Evolutionary conservation across 108 stramenopile species (phyloP).

Genomic region (Cylindrotheca closterium): DNA sequence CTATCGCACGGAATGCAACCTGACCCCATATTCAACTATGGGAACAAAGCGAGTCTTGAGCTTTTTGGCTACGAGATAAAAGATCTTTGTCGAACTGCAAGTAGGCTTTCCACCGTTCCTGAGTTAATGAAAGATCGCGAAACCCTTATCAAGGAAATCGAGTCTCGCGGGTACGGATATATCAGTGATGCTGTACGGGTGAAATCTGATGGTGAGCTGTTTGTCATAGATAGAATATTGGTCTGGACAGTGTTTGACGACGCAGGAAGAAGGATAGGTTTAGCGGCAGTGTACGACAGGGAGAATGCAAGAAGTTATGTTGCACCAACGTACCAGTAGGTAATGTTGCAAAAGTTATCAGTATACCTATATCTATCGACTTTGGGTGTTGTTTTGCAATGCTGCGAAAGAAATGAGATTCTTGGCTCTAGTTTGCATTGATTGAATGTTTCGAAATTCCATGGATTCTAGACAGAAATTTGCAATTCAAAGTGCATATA

Average conservation of each 20-base stretch:
- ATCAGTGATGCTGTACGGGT: conserved; percentile 1
- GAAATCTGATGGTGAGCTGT: conserved; percentile 9
- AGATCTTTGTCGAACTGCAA: conserved; percentile 22
- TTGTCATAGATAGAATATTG: conserved; percentile 5
- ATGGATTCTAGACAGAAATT: too few relatives aligned
- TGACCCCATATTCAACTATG: conserved; percentile 32
- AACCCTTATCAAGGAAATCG: neutral
- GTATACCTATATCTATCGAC: too few relatives aligned
- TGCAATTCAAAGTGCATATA: too few relatives aligned
- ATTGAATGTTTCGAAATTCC: too few relatives aligned
- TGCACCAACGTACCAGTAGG: too few relatives aligned
- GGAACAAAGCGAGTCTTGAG: conserved; percentile 13
- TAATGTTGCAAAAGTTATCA: too few relatives aligned
- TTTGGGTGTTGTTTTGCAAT: too few relatives aligned
- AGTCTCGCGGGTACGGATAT: neutral
- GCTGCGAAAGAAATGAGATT: too few relatives aligned
- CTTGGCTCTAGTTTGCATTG: too few relatives aligned
- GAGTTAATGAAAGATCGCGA: neutral
- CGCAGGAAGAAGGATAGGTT: conserved; percentile 20
- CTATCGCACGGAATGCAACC: conserved; percentile 28
- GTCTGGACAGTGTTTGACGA: conserved; percentile 26
- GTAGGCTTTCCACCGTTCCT: conserved; percentile 15
- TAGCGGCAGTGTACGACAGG: conserved; percentile 27
- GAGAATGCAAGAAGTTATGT: too few relatives aligned
- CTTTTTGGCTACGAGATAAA: conserved; percentile 13